Base-by-base conservation (phyloP, 345 rosid genomes). In the Salix exigua region DNA sequence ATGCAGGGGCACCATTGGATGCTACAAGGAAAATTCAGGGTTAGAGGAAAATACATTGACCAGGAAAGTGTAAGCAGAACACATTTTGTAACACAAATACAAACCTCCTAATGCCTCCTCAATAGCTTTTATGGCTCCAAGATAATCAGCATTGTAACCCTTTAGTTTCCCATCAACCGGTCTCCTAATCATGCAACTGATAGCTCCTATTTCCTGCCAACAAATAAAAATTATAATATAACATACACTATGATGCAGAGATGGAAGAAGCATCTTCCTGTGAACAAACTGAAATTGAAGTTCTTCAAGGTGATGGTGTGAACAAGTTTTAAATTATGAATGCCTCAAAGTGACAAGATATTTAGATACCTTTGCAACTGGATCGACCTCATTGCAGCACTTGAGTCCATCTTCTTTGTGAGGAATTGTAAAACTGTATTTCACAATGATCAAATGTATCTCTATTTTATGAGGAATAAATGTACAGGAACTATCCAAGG, bases 121-220 rank as follows among this genome's bases (percentile, higher is more conserved):
- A 70, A 89, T 88, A 42, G 91, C 89, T 72, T 79, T 82, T 75
- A 88, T 89, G 38, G 89, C 91, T 75, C 90, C 93, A 33, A 84
- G 87, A 73, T 88, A 84, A 80, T 89, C 93, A 58, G 83, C 82
- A 63, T 88, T 89, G 81, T 85, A 87, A 68, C 89, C 93, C 4
- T 85, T 69, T 78, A 87, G 48, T 73, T 80, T 85, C 62, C 91
- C 93, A 31, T 89, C 90, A 1, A 53, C 76, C 46, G 88, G 86
- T 78, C 85, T 85, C 82, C 86, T 83, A 61, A 87, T 80, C 88
- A 88, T 89, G 76, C 87, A 87, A 82, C 83, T 89, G 74, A 89
- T 84, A 23, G 88, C 90, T 77, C 89, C 91, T 7, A 89, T 87
- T 75, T 72, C 83, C 93, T 88, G 83, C 44, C 44, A 63, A 77